Base-by-base conservation (phyloP, 129 eudicot species). In the Daucus carota region DNA sequence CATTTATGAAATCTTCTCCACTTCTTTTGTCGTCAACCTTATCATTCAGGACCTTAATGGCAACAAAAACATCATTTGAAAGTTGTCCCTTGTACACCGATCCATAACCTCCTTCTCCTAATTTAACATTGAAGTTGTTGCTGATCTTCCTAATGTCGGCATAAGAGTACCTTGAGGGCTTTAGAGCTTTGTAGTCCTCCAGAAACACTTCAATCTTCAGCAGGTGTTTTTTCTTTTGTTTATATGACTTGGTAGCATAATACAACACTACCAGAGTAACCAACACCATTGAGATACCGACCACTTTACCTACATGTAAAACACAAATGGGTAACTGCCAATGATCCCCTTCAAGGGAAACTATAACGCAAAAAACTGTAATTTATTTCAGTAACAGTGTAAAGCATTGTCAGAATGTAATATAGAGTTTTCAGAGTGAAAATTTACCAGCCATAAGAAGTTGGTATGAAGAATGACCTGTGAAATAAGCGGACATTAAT, bases 21-120 rank as follows among this genome's bases (percentile, higher is more conserved):
- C 18, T 66, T 66, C 72, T 43, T 32, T 66, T 66, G 42, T 43
- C 18, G 14, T 33, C 44, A 32, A 14, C 62, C 28, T 20, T 32
- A 3, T 36, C 43, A 11, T 67, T 67, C 1, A 67, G 72, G 72
- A 67, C 16, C 72, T 67, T 34, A 34, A 67, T 44, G 0, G 72
- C 72, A 33, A 67, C 72, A 6, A 75, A 1, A 42, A 75, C 48
- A 75, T 75, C 70, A 34, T 36, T 41, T 12, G 78, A 75, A 14
- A 75, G 78, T 2, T 75, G 44, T 34, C 78, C 78, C 24, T 57
- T 75, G 32, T 16, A 75, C 20, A 75, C 78, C 33, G 70, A 33
- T n/a, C 78, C 71, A n/a, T 20, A 75, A 1, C 78, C 70, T 24
- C 78, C 78, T 75, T 75, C 70, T 36, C 78, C 78, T 34, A 75